Evolutionary conservation across 2,329 filamentous ascomycete species (phyloP).

Genomic region (Alternaria sp.): DNA sequence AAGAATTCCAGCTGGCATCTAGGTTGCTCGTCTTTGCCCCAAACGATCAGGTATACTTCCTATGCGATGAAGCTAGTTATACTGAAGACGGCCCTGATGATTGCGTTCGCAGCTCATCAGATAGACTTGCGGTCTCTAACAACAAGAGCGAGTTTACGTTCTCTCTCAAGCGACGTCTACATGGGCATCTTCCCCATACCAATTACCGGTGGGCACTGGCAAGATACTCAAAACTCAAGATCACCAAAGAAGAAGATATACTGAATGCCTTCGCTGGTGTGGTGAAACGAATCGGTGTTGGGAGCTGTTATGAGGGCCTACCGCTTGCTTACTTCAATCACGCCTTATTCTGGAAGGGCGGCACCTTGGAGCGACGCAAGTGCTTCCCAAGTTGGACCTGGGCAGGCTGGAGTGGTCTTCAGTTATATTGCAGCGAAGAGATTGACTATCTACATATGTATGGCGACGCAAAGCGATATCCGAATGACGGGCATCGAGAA

Average conservation of each 20-base stretch:
- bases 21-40: rapidly evolving
- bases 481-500: not conserved
- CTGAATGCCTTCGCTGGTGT: rapidly evolving
- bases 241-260: not conserved
- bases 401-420: not conserved
- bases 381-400: not conserved
- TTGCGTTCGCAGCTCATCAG: no score
- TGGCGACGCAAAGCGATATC: not conserved
- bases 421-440: not conserved
- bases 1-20: not conserved
- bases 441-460: not conserved
- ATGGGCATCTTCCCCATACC: not conserved
- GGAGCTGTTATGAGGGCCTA: rapidly evolving
- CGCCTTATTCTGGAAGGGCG: not conserved
- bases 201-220: not conserved
- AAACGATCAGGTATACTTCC: not conserved
- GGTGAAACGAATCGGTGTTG: not conserved
- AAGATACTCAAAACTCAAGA: no score
- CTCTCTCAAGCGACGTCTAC: not conserved
- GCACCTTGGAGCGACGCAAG: not conserved
- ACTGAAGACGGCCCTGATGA: not conserved
- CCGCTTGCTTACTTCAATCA: not conserved
- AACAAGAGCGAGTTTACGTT: not conserved
- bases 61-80: not conserved
- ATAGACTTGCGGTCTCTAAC: not conserved